Conservation (phyloP, 345 rosid species). For the Adansonia digitata region DNA sequence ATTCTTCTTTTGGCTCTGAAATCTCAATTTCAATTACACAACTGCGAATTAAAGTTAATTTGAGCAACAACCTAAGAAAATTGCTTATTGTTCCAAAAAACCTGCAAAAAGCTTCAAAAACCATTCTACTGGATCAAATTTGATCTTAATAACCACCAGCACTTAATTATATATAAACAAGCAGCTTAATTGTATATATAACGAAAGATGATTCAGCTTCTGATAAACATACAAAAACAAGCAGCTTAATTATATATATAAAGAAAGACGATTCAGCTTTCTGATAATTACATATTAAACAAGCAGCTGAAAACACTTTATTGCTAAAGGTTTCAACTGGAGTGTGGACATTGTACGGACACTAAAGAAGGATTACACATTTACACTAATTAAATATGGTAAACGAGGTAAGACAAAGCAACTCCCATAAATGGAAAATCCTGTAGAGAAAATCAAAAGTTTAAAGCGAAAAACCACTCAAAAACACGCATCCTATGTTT, state of each 20-base stretch:
- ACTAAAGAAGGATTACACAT: constrained; percentile 1
- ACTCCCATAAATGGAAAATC: constrained; percentile 4
- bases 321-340: constrained; percentile 11
- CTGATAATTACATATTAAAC: not conserved
- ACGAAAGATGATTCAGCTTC: not conserved
- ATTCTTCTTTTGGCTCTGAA: constrained; percentile 16
- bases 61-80: not conserved
- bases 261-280: not conserved
- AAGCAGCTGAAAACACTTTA: constrained; percentile 4
- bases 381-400: not conserved
- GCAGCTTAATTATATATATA: not conserved
- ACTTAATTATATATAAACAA: not conserved
- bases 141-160: no score
- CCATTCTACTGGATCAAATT: no score
- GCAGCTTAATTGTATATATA: not conserved
- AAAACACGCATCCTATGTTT: not conserved
- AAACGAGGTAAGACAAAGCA: constrained; percentile 14
- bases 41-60: not conserved
- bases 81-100: not conserved
- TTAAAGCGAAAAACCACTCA: constrained; percentile 11
- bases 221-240: not conserved
- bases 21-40: not conserved
- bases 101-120: not conserved
- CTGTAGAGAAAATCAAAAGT: constrained; percentile 4
- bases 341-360: constrained; percentile 9